phyloP scores from a whole-genome alignment of 1,284 basidiomycete genomes.

The Pseudozyma sp. region DNA sequence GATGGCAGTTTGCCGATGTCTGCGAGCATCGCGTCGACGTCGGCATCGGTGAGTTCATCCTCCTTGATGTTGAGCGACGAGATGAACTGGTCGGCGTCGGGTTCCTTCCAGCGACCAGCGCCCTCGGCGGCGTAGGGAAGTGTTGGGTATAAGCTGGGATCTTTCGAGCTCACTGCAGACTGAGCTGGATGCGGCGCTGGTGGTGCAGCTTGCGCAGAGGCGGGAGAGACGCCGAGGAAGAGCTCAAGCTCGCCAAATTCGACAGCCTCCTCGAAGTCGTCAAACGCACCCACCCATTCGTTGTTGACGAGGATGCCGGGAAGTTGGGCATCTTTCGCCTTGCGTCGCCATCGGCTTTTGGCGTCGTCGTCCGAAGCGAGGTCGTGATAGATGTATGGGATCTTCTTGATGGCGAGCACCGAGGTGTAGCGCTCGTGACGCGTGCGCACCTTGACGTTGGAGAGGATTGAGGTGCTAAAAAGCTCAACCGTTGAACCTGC shows the following conservation, averaged over 20 bases:
- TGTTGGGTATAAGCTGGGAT: slow-evolving; percentile 44
- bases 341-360: slow-evolving; percentile 66
- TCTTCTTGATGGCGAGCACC: slow-evolving; percentile 62
- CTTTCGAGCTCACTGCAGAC: slow-evolving; percentile 44
- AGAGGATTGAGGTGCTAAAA: slow-evolving; percentile 68
- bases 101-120: slow-evolving; percentile 46
- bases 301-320: slow-evolving; percentile 67
- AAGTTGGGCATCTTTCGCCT: slow-evolving; percentile 61
- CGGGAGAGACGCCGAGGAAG: slow-evolving; percentile 54
- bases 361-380: slow-evolving; percentile 66
- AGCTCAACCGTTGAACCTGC: slow-evolving; percentile 60
- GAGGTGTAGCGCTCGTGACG: slow-evolving; percentile 65
- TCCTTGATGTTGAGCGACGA: slow-evolving; percentile 55
- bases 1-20: slow-evolving; percentile 28
- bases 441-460: slow-evolving; percentile 62
- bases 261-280: slow-evolving; percentile 68
- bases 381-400: slow-evolving; percentile 67
- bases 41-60: slow-evolving; percentile 53
- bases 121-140: slow-evolving; percentile 55
- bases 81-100: slow-evolving; percentile 61
- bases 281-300: slow-evolving; percentile 67
- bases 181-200: slow-evolving; percentile 44
- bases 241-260: slow-evolving; percentile 66
- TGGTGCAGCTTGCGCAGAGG: slow-evolving; percentile 6
- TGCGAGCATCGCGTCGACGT: slow-evolving; percentile 51